A percentile compares a stretch with the other conserved stretches of the same genome.
Evolutionary conservation across 1,139 yeast species (phyloP).

Genomic region (Suhomyces terraborum): DNA sequence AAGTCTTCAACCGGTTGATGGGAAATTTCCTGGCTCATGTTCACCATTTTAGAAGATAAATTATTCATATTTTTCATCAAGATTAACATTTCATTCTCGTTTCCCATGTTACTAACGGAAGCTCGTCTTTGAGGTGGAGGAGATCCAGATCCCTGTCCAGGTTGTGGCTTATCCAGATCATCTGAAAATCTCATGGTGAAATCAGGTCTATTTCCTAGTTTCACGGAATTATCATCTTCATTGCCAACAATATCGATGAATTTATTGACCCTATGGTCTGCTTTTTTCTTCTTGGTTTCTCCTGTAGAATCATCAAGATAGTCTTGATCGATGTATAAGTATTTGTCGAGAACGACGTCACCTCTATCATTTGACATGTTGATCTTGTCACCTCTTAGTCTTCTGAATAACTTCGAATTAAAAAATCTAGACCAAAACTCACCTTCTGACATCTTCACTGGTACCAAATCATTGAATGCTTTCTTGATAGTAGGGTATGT

Average conservation of each 20-base stretch:
- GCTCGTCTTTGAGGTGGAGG: constrained; percentile 3
- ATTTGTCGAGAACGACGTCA: constrained; percentile 82
- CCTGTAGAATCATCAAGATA: constrained; percentile 37
- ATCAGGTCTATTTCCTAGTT: constrained; percentile 81
- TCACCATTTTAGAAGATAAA: constrained; percentile 78
- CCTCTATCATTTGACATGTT: constrained; percentile 72
- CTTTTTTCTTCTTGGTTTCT: constrained; percentile 17
- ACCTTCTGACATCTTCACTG: constrained; percentile 75
- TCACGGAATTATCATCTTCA: constrained; percentile 76
- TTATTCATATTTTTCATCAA: constrained; percentile 88
- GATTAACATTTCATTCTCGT: constrained; percentile 66
- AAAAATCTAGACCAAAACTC: constrained; percentile 98
- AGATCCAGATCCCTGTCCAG: neutral
- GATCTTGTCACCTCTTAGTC: constrained; percentile 86
- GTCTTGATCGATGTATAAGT: constrained; percentile 60
- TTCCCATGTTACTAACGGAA: constrained; percentile 24
- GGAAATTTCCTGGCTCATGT: constrained; percentile 33
- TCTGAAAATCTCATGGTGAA: constrained; percentile 81
- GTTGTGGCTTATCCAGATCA: constrained; percentile 5
- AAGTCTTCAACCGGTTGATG: constrained; percentile 31
- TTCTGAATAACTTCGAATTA: constrained; percentile 81
- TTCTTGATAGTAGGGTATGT: constrained; percentile 91
- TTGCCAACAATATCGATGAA: constrained; percentile 79
- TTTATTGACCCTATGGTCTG: constrained; percentile 42
- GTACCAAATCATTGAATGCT: constrained; percentile 90